Evolutionary conservation across 2,329 filamentous ascomycete genomes (phyloP).

Genomic region (Laburnicola sp.): DNA sequence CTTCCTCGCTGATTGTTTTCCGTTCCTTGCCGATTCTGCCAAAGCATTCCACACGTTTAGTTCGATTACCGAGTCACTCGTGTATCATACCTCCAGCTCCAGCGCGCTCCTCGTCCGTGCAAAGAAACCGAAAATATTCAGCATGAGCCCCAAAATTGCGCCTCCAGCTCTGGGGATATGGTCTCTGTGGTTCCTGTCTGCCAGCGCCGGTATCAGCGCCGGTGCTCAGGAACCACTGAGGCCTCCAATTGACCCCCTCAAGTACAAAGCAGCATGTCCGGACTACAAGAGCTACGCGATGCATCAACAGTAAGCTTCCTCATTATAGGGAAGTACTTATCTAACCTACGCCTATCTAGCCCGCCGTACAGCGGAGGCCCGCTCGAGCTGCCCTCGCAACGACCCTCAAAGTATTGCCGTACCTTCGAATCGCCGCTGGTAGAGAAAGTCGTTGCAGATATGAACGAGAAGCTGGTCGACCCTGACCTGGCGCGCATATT

Average conservation of each 20-base stretch:
- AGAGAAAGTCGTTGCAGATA: conserved; percentile 81
- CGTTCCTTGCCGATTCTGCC: not conserved
- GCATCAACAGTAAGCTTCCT: conserved; percentile 59
- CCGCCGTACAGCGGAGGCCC: conserved; percentile 78
- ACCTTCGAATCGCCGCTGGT: conserved; percentile 87
- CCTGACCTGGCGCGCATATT: conserved; percentile 89
- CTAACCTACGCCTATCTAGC: conserved; percentile 54
- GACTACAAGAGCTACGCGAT: conserved; percentile 66
- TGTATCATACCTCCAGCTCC: not conserved
- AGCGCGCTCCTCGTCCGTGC: not conserved
- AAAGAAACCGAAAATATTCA: not conserved
- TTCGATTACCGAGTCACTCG: no score
- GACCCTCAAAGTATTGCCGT: conserved; percentile 78
- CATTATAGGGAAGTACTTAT: no score
- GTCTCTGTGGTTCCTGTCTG: conserved; percentile 10
- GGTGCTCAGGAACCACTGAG: conserved; percentile 37
- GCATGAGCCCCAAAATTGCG: conserved; percentile 22
- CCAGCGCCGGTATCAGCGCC: conserved; percentile 15
- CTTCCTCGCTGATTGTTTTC: conserved; percentile 21
- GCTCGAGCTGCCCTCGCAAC: conserved; percentile 79
- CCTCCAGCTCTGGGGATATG: conserved; percentile 16
- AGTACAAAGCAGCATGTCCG: conserved; percentile 59
- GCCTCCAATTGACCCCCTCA: conserved; percentile 35
- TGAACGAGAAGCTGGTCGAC: conserved; percentile 78
- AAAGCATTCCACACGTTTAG: conserved; percentile 2